Conservation (phyloP, 1,284 basidiomycete genomes). For the Entoloma clypeatum region DNA sequence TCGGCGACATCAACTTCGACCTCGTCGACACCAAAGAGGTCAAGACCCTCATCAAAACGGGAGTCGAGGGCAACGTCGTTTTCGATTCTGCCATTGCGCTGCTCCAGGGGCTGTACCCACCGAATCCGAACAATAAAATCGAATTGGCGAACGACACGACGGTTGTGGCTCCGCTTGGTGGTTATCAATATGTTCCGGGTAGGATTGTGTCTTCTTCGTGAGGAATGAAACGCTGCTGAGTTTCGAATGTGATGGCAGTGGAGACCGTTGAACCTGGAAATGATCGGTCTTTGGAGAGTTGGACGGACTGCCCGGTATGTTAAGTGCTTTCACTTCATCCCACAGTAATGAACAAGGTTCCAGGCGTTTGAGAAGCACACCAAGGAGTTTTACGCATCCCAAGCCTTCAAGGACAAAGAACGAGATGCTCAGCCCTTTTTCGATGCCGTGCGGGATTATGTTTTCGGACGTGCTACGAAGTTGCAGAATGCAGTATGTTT, state of each 20-base stretch:
- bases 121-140: slow-evolving; percentile 64
- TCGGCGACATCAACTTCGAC: slow-evolving; percentile 62
- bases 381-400: slow-evolving; percentile 50
- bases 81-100: slow-evolving; percentile 79
- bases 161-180: slow-evolving; percentile 72
- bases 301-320: slow-evolving; percentile 75
- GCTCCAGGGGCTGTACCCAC: slow-evolving; percentile 78
- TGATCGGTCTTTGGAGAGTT: slow-evolving; percentile 80
- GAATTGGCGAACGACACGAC: slow-evolving; percentile 74
- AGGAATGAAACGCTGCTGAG: slow-evolving; percentile 1
- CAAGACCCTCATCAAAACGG: slow-evolving; percentile 75
- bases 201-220: slow-evolving; percentile 17
- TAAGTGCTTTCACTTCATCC: not conserved
- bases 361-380: slow-evolving; percentile 65
- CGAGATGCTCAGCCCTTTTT: slow-evolving; percentile 63
- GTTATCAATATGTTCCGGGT: slow-evolving; percentile 83
- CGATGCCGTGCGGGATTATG: slow-evolving; percentile 55
- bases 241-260: slow-evolving; percentile 44
- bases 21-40: slow-evolving; percentile 69
- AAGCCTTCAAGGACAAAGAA: slow-evolving; percentile 59
- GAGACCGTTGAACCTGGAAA: slow-evolving; percentile 82
- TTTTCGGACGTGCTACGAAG: slow-evolving; percentile 64
- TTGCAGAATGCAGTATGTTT: slow-evolving; percentile 70
- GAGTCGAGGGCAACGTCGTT: slow-evolving; percentile 79
- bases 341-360: no score